Conservation (phyloP, 805 yeast genomes). For the Limtongozyma cylindracea region DNA sequence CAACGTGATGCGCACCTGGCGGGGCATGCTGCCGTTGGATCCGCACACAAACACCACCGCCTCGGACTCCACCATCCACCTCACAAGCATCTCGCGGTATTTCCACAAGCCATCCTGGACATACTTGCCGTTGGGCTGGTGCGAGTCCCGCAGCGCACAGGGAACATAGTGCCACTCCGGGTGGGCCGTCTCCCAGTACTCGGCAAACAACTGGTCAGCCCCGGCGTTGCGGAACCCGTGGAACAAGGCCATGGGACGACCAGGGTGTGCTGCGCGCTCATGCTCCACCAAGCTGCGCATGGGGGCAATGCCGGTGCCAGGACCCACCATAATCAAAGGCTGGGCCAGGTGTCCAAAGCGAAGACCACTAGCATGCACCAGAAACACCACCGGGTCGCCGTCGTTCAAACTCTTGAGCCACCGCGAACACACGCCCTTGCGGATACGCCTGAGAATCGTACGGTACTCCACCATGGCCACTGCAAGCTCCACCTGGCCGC, state of each 20-base stretch:
- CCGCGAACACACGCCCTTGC: conserved; percentile 65
- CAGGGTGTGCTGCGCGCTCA: not conserved
- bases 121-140: conserved; percentile 16
- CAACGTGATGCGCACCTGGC: conserved; percentile 61
- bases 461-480: conserved; percentile 72
- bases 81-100: conserved; percentile 19
- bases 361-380: conserved; percentile 20
- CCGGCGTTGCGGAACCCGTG: conserved; percentile 46
- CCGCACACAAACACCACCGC: conserved; percentile 74
- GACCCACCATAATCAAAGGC: conserved; percentile 51
- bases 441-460: conserved; percentile 49
- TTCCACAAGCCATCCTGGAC: conserved; percentile 54
- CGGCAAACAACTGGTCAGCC: conserved; percentile 45
- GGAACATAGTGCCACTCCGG: conserved; percentile 12
- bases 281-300: conserved; percentile 44
- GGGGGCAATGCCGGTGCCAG: conserved; percentile 97
- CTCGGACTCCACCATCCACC: conserved; percentile 22
- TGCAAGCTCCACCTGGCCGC: conserved; percentile 29
- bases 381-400: conserved; percentile 26
- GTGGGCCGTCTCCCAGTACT: conserved; percentile 16
- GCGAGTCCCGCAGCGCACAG: conserved; percentile 22
- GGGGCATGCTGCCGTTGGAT: conserved; percentile 85
- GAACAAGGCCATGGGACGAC: too few relatives aligned
- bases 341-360: conserved; percentile 6
- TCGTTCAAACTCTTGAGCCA: conserved; percentile 30